Base-by-base conservation (phyloP, 108 stramenopile genomes). In the Cyclotella distinguenda region DNA sequence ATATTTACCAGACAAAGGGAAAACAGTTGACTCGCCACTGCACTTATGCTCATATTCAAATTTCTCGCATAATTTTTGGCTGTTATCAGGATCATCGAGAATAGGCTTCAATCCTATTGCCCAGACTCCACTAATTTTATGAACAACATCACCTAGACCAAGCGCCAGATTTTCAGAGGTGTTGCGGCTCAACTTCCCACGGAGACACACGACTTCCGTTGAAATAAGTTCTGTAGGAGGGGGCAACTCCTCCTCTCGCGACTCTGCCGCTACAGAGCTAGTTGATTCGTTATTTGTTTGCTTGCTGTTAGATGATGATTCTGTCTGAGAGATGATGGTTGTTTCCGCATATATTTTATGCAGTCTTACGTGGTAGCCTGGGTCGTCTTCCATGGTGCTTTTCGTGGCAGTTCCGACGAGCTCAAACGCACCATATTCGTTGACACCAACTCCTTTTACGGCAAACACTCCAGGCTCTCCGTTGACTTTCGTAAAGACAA, bases 21-120 rank as follows among this genome's bases (percentile, higher is more conserved):
- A 90, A 22, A 66, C 61, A 15, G 59, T 74, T 11, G 56, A 68
- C 15, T 80, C 75, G 16, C 59, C 67, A 1, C 80, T 79, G 36
- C 77, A 79, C 48, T 86, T 87, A 72, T 94, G 89, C 61, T 94
- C 89, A 60, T 89, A 94, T 43, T 94, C 88, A 58, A 94, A 94
- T 50, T 71, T 68, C 51, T 86, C 87, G 62, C 82, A 88, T 27
- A 86, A 40, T 5, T 84, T 88, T 12, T 56, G 50, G 15, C 31
- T 55, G 51, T 87, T 89, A 25, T 88, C 74, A 4, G 89, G 89
- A 38, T 90, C 87, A 0, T 74, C 76, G 18, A 83, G 45, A 32
- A 94, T 80, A 10, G 75, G 34, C 55, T 89, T 77, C 6, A 94
- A 62, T 45, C 89, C 86, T 60, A 60, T 64, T 6, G 89, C 74